phyloP scores from a whole-genome alignment of 331 rosid species.

The Malus hybrid region DNA sequence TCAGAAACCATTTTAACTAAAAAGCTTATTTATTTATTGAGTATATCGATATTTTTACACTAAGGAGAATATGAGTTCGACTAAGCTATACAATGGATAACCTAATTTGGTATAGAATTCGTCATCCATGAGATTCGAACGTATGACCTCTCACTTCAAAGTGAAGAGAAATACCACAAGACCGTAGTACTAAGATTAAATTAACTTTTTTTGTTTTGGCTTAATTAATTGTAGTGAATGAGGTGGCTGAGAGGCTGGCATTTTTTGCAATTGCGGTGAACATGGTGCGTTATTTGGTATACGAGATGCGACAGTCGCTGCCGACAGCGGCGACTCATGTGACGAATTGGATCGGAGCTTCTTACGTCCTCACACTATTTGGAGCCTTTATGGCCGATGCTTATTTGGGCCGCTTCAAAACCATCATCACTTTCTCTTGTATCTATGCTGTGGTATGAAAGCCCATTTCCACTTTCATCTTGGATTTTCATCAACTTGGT shows the following conservation, averaged over 20 bases:
- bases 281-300: slow-evolving; percentile 38
- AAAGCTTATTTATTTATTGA: no score
- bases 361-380: slow-evolving; percentile 33
- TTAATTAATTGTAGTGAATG: slow-evolving; percentile 25
- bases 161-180: fast-evolving
- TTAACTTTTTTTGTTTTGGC: neutral
- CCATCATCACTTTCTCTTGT: slow-evolving; percentile 45
- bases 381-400: slow-evolving; percentile 67
- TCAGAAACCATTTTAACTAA: no score
- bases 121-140: no score
- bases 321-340: slow-evolving; percentile 50
- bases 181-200: no score
- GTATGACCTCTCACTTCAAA: no score
- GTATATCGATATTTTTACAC: no score
- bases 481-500: neutral
- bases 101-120: no score
- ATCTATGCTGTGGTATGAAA: slow-evolving; percentile 26
- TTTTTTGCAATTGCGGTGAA: slow-evolving; percentile 48
- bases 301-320: slow-evolving; percentile 37
- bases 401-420: slow-evolving; percentile 57
- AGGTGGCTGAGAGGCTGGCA: slow-evolving; percentile 51
- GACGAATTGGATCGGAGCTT: slow-evolving; percentile 57
- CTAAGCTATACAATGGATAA: no score
- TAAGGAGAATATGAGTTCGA: fast-evolving
- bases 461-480: neutral